These are phyloP conservation scores for Malassezia sympodialis DNA, from an alignment of 1,284 basidiomycete species.

Conservation along the genomic window DNA sequence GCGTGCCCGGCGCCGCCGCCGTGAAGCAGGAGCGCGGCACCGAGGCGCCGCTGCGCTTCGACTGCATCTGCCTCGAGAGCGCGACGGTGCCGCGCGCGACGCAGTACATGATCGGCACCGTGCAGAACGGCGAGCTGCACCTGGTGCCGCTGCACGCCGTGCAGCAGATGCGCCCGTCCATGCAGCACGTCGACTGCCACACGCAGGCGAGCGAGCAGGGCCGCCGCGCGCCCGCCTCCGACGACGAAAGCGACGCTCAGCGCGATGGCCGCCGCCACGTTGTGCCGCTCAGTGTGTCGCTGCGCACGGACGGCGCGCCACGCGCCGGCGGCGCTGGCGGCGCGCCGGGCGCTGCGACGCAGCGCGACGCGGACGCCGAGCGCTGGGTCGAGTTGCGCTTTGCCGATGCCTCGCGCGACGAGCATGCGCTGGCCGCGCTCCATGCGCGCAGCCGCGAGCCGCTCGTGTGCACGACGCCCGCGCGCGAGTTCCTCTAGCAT, in stretches of 20 bases:
- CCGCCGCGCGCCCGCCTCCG: constrained; percentile 25
- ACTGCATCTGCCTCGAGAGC: constrained; percentile 40
- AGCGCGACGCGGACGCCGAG: constrained; percentile 42
- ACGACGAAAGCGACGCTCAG: constrained; percentile 28
- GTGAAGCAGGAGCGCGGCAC: constrained; percentile 23
- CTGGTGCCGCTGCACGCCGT: constrained; percentile 36
- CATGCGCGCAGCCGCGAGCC: constrained; percentile 1
- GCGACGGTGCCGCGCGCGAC: constrained; percentile 34
- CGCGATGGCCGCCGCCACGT: constrained; percentile 21
- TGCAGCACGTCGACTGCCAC: constrained; percentile 45
- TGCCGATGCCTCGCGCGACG: not conserved
- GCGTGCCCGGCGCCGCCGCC: constrained; percentile 18
- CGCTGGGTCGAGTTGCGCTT: constrained; percentile 41
- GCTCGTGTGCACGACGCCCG: constrained; percentile 1
- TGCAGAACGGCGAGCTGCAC: constrained; percentile 38
- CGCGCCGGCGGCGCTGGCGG: constrained; percentile 13
- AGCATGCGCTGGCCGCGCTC: not conserved
- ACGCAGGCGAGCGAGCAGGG: constrained; percentile 29
- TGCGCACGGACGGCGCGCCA: constrained; percentile 24
- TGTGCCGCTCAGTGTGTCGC: constrained; percentile 33
- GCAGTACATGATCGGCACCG: constrained; percentile 42
- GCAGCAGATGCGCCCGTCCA: constrained; percentile 41
- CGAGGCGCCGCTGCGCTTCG: constrained; percentile 19
- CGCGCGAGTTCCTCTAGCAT: constrained; percentile 10
- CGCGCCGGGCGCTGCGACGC: constrained; percentile 13